Conservation (phyloP, 1,139 yeast genomes). For the Candida freyschussii region DNA sequence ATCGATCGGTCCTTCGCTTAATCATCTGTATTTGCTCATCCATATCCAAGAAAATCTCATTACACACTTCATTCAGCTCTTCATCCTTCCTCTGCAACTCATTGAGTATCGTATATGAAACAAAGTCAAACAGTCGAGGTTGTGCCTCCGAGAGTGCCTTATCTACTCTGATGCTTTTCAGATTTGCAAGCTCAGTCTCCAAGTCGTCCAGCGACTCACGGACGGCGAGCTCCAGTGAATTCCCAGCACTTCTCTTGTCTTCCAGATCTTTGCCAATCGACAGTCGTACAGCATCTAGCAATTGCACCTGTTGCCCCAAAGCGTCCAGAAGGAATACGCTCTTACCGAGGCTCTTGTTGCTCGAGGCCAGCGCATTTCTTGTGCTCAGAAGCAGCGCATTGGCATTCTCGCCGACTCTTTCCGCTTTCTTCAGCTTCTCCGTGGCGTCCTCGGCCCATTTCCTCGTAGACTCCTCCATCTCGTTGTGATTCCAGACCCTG, state of each 20-base stretch:
- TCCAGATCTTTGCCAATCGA: slow-evolving; percentile 29
- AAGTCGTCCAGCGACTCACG: slow-evolving; percentile 30
- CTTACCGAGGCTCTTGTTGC: slow-evolving; percentile 26
- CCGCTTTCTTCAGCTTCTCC: slow-evolving; percentile 31
- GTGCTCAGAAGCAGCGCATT: slow-evolving; percentile 26
- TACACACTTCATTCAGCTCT: slow-evolving; percentile 2
- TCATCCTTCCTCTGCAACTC: slow-evolving; percentile 20
- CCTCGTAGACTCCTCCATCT: slow-evolving; percentile 10
- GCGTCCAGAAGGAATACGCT: slow-evolving; percentile 31
- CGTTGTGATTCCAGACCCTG: background rate
- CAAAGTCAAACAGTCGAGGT: slow-evolving; percentile 36
- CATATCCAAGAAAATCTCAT: slow-evolving; percentile 12
- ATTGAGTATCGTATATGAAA: slow-evolving; percentile 35
- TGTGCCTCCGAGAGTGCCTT: slow-evolving; percentile 22
- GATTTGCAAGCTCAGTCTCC: slow-evolving; percentile 26
- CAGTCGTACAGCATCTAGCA: slow-evolving; percentile 29
- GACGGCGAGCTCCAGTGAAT: slow-evolving; percentile 26
- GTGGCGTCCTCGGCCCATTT: slow-evolving; percentile 33
- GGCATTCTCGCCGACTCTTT: slow-evolving; percentile 33
- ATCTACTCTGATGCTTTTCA: slow-evolving; percentile 31
- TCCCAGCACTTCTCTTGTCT: slow-evolving; percentile 24
- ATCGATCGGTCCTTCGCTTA: slow-evolving; percentile 21
- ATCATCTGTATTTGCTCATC: slow-evolving; percentile 20
- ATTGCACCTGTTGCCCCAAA: slow-evolving; percentile 30
- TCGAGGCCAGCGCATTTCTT: slow-evolving; percentile 9